These are phyloP conservation scores for Corymbia calophylla DNA, from an alignment of 441 rosid species.

Conservation along the genomic window DNA sequence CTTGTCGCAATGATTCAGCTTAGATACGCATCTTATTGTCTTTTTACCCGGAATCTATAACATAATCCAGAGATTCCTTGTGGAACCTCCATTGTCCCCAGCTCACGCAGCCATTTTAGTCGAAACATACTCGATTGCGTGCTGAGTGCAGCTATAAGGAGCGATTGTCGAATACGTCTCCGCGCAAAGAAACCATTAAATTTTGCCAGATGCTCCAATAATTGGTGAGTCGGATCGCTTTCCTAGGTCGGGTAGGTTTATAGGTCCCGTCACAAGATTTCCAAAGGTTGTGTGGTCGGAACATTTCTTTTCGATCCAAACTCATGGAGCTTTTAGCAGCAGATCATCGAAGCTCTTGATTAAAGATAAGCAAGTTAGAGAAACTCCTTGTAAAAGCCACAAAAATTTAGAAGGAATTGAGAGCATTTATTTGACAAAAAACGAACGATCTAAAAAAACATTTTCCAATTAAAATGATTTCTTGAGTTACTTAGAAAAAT, in stretches of 20 bases:
- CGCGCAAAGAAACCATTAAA: not conserved
- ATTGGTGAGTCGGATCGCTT: not conserved
- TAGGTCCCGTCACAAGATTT: not conserved
- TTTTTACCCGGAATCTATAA: not conserved
- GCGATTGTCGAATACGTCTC: not conserved
- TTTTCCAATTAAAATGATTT: no score
- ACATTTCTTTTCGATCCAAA: not conserved
- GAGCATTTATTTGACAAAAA: no score
- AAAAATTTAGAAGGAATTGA: not conserved
- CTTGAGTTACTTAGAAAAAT: no score
- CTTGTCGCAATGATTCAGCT: not conserved
- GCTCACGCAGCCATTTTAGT: not conserved
- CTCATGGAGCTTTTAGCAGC: not conserved
- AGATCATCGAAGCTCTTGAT: not conserved
- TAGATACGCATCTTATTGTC: not conserved
- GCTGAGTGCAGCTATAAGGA: not conserved
- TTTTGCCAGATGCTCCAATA: not conserved
- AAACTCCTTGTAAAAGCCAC: not conserved
- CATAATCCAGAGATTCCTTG: not conserved
- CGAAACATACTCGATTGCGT: not conserved
- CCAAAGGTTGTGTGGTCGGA: not conserved
- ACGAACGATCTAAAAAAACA: no score
- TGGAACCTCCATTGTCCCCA: not conserved
- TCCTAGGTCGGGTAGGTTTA: not conserved
- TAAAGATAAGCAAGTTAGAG: not conserved